Evolutionary conservation across 106 monocot species (phyloP).

Genomic region (Narthecium ossifragum): DNA sequence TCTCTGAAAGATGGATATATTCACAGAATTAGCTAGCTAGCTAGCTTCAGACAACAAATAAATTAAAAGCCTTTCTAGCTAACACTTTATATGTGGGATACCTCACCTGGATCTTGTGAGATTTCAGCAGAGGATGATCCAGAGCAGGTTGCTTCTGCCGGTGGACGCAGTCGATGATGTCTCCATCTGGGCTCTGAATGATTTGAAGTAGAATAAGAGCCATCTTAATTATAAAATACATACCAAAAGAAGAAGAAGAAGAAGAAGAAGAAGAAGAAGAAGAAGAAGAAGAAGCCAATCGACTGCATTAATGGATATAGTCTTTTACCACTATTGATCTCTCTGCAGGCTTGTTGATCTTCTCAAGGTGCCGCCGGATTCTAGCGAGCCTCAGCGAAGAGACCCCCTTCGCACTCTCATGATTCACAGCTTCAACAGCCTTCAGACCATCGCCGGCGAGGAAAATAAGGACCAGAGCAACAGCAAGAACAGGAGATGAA

Average conservation of each 20-base stretch:
- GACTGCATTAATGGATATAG: not conserved
- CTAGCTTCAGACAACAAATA: not conserved
- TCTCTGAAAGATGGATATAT: slow-evolving; percentile 19
- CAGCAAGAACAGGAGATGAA: slow-evolving; percentile 7
- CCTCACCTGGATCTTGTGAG: slow-evolving; percentile 73
- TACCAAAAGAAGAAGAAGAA: not conserved
- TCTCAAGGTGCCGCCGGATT: slow-evolving; percentile 54
- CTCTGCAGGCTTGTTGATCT: slow-evolving; percentile 70
- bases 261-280: not conserved
- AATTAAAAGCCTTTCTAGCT: not conserved
- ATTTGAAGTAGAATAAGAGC: not conserved
- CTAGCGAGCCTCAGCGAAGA: slow-evolving; percentile 37
- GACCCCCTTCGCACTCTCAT: slow-evolving; percentile 5
- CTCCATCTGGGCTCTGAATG: slow-evolving; percentile 79
- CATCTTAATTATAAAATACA: not conserved
- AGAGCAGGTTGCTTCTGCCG: slow-evolving; percentile 65
- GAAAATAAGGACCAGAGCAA: slow-evolving; percentile 11
- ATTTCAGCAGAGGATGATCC: slow-evolving; percentile 74
- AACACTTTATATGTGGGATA: not conserved
- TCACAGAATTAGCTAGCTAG: not conserved
- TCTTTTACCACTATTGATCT: slow-evolving; percentile 45
- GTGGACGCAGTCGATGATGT: slow-evolving; percentile 79
- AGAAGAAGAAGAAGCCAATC: not conserved
- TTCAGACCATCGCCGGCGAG: slow-evolving; percentile 2
- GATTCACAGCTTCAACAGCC: slow-evolving; percentile 7